Percentiles rank a stretch among this genome's conserved stretches.
These are phyloP conservation scores for Exophiala sp. DNA, from an alignment of 2,329 filamentous ascomycete genomes.

Conservation along the genomic window DNA sequence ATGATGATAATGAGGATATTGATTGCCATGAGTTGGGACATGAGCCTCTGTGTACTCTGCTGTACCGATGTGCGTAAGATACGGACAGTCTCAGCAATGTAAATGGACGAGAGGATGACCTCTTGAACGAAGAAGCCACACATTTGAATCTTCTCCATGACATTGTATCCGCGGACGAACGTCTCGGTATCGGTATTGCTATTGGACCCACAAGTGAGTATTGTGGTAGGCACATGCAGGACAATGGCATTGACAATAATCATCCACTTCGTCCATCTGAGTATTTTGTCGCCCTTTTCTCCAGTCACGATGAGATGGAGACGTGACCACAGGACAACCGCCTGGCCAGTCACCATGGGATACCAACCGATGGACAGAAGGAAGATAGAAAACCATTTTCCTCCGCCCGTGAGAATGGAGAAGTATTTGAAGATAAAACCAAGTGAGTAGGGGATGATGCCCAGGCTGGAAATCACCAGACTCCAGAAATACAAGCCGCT, in stretches of 20 bases:
- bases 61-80: slow-evolving; percentile 45
- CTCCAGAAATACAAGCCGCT: slow-evolving; percentile 49
- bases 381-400: slow-evolving; percentile 37
- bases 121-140: slow-evolving; percentile 54
- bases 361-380: slow-evolving; percentile 45
- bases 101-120: slow-evolving; percentile 48
- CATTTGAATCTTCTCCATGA: slow-evolving; percentile 53
- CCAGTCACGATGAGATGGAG: slow-evolving; percentile 41
- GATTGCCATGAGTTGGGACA: slow-evolving; percentile 46
- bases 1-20: slow-evolving; percentile 45
- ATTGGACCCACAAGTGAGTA: slow-evolving; percentile 43
- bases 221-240: slow-evolving; percentile 43
- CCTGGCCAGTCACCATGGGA: slow-evolving; percentile 46
- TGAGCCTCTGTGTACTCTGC: slow-evolving; percentile 40
- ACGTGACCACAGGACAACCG: slow-evolving; percentile 47
- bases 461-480: slow-evolving; percentile 40
- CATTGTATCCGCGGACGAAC: slow-evolving; percentile 38
- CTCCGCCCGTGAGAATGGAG: slow-evolving; percentile 31
- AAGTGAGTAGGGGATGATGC: slow-evolving; percentile 42
- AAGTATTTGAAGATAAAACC: slow-evolving; percentile 47
- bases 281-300: slow-evolving; percentile 34
- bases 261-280: slow-evolving; percentile 42
- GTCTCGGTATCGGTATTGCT: slow-evolving; percentile 12
- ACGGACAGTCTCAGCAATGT: slow-evolving; percentile 50
- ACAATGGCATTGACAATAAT: slow-evolving; percentile 42